Evolutionary conservation across 225 moss, liverwort and hornwort genomes (phyloP).

Genomic region (Antitrichia curtipendula): DNA sequence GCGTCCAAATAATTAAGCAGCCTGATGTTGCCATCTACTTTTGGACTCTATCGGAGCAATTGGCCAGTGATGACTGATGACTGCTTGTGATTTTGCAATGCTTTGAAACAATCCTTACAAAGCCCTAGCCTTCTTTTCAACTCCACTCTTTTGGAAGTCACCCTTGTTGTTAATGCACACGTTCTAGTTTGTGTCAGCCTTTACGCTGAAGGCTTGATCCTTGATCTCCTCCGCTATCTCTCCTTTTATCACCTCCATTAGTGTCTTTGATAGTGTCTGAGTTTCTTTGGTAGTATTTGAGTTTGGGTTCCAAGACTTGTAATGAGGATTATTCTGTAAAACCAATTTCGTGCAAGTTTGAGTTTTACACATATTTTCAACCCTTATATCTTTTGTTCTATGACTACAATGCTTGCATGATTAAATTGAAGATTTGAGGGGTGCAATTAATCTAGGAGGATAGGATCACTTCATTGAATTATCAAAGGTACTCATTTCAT

Average conservation of each 20-base stretch:
- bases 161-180: background rate
- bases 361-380: background rate
- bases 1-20: background rate
- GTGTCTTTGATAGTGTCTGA: background rate
- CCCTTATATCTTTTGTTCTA: background rate
- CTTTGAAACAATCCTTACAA: background rate
- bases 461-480: background rate
- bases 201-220: background rate
- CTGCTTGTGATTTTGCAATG: background rate
- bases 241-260: background rate
- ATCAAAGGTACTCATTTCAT: background rate
- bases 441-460: background rate
- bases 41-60: background rate
- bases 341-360: background rate
- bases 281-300: background rate
- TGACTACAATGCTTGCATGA: background rate
- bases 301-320: background rate
- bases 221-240: background rate
- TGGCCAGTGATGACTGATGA: background rate
- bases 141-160: too few relatives aligned
- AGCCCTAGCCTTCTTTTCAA: background rate
- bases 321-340: background rate
- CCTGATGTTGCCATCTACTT: background rate
- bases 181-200: background rate
- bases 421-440: background rate